Evolutionary conservation across 2,329 filamentous ascomycete genomes (phyloP).

Genomic region (Aureobasidium sp.): DNA sequence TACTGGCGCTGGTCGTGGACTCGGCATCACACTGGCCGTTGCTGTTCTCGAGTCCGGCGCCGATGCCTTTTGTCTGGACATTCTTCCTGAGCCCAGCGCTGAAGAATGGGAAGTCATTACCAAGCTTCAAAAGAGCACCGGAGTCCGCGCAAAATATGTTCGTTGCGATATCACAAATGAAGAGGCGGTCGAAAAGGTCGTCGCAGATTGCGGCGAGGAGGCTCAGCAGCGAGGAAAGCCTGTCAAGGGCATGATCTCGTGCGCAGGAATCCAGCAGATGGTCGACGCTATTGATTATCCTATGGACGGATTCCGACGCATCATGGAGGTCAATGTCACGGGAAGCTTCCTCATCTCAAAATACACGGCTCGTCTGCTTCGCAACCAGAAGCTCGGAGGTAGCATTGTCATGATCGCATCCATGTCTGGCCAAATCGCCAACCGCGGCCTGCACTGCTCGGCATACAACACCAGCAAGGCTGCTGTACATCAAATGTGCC

Average conservation of each 20-base stretch:
- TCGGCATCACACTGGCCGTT: slow-evolving; percentile 58
- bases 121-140: slow-evolving; percentile 46
- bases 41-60: slow-evolving; percentile 63
- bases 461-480: slow-evolving; percentile 23
- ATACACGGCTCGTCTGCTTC: slow-evolving; percentile 32
- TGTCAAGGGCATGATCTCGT: slow-evolving; percentile 36
- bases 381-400: slow-evolving; percentile 26
- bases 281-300: slow-evolving; percentile 30
- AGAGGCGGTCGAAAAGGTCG: slow-evolving; percentile 31
- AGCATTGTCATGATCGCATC: slow-evolving; percentile 40
- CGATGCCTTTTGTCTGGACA: slow-evolving; percentile 43
- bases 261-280: slow-evolving; percentile 34
- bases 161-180: slow-evolving; percentile 35
- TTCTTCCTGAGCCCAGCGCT: slow-evolving; percentile 53
- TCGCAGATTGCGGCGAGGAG: slow-evolving; percentile 28
- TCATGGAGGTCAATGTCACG: slow-evolving; percentile 33
- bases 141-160: slow-evolving; percentile 46
- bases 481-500: slow-evolving; percentile 33
- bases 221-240: slow-evolving; percentile 39
- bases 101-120: slow-evolving; percentile 22
- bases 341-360: slow-evolving; percentile 34
- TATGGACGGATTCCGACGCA: slow-evolving; percentile 30
- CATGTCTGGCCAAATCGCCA: slow-evolving; percentile 72
- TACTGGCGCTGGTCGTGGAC: slow-evolving; percentile 62
- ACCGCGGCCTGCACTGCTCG: slow-evolving; percentile 46